Percentiles rank a stretch among this genome's conserved stretches.
Conservation (phyloP, 345 rosid species). For the Pistacia integerrima region DNA sequence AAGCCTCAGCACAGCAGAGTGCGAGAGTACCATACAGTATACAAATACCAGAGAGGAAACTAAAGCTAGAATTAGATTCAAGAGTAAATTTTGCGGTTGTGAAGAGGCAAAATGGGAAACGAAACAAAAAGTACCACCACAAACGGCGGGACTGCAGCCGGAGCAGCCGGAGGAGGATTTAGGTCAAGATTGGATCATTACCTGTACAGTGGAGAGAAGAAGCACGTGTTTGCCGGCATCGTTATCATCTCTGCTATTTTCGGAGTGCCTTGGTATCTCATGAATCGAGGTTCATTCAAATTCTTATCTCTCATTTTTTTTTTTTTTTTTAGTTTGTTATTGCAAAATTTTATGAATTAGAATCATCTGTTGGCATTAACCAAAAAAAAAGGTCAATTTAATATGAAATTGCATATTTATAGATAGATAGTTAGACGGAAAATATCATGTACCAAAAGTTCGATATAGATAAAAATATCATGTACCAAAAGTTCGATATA, state of each 20-base stretch:
- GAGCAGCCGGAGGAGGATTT: conserved; percentile 44
- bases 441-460: neutral
- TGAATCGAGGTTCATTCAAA: conserved; percentile 66
- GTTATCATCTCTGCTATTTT: conserved; percentile 55
- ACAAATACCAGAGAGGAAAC: neutral
- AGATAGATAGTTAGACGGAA: too few relatives aligned
- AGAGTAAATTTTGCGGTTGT: neutral
- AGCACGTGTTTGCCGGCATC: conserved; percentile 77
- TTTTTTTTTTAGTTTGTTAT: neutral
- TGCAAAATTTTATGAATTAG: neutral
- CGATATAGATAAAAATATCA: too few relatives aligned
- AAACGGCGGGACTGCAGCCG: conserved; percentile 15
- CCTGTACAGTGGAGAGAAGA: conserved; percentile 87
- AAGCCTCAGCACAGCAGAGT: neutral
- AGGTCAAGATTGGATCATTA: conserved; percentile 57
- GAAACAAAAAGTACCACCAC: conserved; percentile 32
- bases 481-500: neutral
- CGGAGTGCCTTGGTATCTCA: conserved; percentile 83
- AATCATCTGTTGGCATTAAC: neutral
- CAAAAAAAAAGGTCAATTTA: too few relatives aligned
- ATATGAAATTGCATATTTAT: too few relatives aligned
- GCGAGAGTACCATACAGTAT: neutral
- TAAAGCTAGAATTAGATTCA: neutral
- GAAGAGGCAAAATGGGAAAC: conserved; percentile 38
- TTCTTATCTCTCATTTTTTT: neutral